Conservation (phyloP, 202 grass and related monocot genomes). For the Carex sylvatica region DNA sequence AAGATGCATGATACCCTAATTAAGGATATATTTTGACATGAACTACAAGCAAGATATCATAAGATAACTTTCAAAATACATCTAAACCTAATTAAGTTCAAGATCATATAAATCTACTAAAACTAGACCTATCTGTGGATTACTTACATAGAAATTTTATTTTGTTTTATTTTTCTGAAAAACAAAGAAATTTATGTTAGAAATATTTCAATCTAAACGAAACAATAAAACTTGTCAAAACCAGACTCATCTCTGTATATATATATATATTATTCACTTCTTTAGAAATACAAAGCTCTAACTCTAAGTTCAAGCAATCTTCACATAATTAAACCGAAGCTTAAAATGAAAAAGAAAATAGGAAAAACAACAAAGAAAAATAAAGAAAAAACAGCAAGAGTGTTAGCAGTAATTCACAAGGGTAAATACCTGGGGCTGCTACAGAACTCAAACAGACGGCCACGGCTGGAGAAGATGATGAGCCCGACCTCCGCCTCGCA, state of each 20-base stretch:
- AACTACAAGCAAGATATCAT: neutral
- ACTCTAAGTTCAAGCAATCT: neutral
- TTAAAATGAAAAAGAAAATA: neutral
- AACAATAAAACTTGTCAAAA: neutral
- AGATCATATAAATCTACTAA: neutral
- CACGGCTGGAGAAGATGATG: constrained; percentile 78
- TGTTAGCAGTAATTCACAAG: neutral
- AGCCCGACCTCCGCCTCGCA: constrained; percentile 70
- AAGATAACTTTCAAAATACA: neutral
- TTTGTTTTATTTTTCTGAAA: no score
- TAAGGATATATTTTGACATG: neutral
- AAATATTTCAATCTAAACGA: neutral
- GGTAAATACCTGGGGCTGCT: constrained; percentile 50
- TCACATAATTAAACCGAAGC: neutral
- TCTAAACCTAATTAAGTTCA: neutral
- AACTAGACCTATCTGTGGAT: neutral
- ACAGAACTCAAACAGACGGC: constrained; percentile 77
- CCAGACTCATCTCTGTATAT: neutral
- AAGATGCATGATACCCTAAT: neutral
- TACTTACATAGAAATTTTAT: neutral
- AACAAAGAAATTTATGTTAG: neutral
- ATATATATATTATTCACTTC: neutral
- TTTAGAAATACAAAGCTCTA: neutral
- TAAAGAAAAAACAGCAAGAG: neutral
- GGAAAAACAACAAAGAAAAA: neutral